These are phyloP conservation scores for Centella asiatica DNA, from an alignment of 129 eudicot genomes.

Conservation along the genomic window DNA sequence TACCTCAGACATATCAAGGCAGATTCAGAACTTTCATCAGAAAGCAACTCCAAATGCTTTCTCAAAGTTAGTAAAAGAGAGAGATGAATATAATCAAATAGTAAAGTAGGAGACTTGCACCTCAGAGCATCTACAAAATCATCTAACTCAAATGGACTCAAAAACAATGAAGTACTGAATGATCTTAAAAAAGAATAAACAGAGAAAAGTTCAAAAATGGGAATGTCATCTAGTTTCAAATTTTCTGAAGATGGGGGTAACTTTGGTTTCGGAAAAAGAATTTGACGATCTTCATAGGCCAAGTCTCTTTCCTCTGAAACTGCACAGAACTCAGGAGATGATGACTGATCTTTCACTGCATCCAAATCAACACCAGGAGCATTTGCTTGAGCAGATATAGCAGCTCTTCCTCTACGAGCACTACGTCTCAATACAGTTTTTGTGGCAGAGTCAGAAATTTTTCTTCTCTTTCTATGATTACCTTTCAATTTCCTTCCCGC, in stretches of 20 bases:
- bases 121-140: slow-evolving; percentile 72
- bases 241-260: slow-evolving; percentile 69
- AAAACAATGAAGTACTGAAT: slow-evolving; percentile 62
- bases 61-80: slow-evolving; percentile 61
- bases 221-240: slow-evolving; percentile 49
- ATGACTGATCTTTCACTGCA: slow-evolving; percentile 16
- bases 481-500: slow-evolving; percentile 17
- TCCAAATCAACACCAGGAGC: slow-evolving; percentile 20
- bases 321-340: slow-evolving; percentile 43
- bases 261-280: slow-evolving; percentile 40
- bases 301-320: slow-evolving; percentile 45
- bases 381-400: slow-evolving; percentile 22
- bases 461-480: slow-evolving; percentile 50
- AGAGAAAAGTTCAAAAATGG: slow-evolving; percentile 58
- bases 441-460: slow-evolving; percentile 17
- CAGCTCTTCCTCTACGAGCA: slow-evolving; percentile 48
- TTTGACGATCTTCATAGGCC: slow-evolving; percentile 22
- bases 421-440: slow-evolving; percentile 75
- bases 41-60: slow-evolving; percentile 63
- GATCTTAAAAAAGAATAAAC: slow-evolving; percentile 88
- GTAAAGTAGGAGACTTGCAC: slow-evolving; percentile 47
- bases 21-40: slow-evolving; percentile 49
- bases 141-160: slow-evolving; percentile 84
- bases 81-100: slow-evolving; percentile 79
- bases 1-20: slow-evolving; percentile 85